Base-by-base conservation (phyloP, 1,284 basidiomycete genomes). In the Papiliotrema nemorosa region DNA sequence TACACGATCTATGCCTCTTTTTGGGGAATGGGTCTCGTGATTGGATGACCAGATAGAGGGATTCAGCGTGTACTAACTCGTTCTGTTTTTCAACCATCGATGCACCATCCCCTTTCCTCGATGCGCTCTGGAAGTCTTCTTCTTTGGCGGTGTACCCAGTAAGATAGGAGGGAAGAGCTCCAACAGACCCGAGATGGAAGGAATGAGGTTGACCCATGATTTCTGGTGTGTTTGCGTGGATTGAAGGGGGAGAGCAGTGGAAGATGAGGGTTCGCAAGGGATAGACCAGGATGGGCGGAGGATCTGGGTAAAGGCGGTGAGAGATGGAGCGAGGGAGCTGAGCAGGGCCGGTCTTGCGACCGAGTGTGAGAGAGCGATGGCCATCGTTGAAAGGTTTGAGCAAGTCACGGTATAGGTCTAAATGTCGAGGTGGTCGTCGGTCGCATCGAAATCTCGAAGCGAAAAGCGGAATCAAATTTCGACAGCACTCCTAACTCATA, bases 21-120 rank as follows among this genome's bases (percentile, higher is more conserved):
- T 22, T n/a, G 31, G 9, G 10, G 31, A 9, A 33, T 33, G 16
- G 31, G 31, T 16, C 10, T 33, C 31, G 9, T 9, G 16, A 16
- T 9, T 33, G 16, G 31, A 33, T 18, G 18, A 40, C 37, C 36
- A 14, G 22, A n/a, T 39, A 16, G 24, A 27, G 22, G 9, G 25
- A 29, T 21, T 20, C 14, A 27, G 13, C 20, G 21, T 24, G 16
- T 35, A 78, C 87, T 59, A 66, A 91, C 94, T 93, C 50, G 84
- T 83, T 72, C 92, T 91, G 74, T 97, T 92, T 75, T 93, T 92
- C 63, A 97, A 76, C 0, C 92, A 92, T 76, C 97, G 97, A 75
- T 94, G 91, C 3, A 92, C 88, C 50, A 84, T 83, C 26, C 93
- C 81, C 92, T 97, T 97, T n/a, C 85, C 82, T 74, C 97, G 97